Conservation (phyloP, 1,284 basidiomycete species). For the Wolfiporia cocos region DNA sequence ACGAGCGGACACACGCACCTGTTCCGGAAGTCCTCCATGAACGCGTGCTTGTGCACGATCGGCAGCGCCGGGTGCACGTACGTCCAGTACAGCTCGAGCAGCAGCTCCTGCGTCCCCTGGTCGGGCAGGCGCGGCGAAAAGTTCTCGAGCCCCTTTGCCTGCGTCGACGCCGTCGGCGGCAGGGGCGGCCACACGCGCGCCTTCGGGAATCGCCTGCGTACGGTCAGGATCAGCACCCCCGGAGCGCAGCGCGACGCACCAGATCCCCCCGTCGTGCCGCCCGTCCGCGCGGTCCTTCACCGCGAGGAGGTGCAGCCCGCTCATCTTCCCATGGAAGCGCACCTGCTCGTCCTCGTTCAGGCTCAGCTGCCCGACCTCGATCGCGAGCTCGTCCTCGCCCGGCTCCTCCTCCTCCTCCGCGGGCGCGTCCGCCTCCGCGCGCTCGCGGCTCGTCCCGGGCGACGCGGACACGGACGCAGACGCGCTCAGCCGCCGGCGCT, state of each 20-base stretch:
- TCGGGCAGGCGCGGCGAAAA: conserved; percentile 44
- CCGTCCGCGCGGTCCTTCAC: conserved; percentile 52
- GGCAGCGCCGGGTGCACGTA: conserved; percentile 76
- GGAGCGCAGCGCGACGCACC: conserved; percentile 35
- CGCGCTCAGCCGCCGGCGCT: conserved; percentile 21
- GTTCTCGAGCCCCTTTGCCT: conserved; percentile 32
- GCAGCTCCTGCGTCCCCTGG: conserved; percentile 51
- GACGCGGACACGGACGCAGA: conserved; percentile 15
- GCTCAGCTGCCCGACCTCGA: conserved; percentile 78
- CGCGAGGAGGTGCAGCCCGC: conserved; percentile 73
- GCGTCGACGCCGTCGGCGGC: conserved; percentile 27
- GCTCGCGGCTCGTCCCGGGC: conserved; percentile 7
- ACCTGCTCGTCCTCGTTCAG: conserved; percentile 81
- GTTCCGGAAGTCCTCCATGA: conserved; percentile 53
- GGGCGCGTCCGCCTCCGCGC: conserved; percentile 18
- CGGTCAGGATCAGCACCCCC: conserved; percentile 1
- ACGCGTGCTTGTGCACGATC: conserved; percentile 63
- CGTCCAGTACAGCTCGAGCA: conserved; percentile 72
- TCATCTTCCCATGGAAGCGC: conserved; percentile 74
- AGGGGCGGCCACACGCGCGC: conserved; percentile 79
- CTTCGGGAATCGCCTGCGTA: conserved; percentile 68
- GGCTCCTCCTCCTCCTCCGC: conserved; percentile 28
- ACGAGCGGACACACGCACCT: conserved; percentile 20
- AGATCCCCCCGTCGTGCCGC: conserved; percentile 74
- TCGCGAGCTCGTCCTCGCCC: conserved; percentile 53